These are phyloP conservation scores for Pythium diclinum DNA, from an alignment of 352 stramenopile genomes.

Conservation along the genomic window DNA sequence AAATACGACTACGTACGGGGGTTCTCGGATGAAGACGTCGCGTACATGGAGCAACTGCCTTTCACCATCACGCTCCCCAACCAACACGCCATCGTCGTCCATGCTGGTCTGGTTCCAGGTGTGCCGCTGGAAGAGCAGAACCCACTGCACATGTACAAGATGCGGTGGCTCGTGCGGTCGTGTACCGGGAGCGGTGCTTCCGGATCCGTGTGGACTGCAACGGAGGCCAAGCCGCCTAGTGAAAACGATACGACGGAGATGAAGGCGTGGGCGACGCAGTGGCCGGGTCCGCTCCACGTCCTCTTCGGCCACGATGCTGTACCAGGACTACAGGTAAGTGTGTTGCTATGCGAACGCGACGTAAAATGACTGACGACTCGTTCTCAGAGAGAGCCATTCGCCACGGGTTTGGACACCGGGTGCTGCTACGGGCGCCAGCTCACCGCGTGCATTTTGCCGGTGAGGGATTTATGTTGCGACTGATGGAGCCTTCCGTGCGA, in stretches of 20 bases:
- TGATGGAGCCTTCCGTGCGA: not conserved
- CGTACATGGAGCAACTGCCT: conserved; percentile 72
- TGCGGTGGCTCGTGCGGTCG: conserved; percentile 59
- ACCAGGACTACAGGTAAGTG: conserved; percentile 67
- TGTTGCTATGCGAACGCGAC: not conserved
- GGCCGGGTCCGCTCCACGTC: conserved; percentile 72
- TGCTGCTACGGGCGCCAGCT: conserved; percentile 88
- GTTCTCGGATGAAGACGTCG: conserved; percentile 54
- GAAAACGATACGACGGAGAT: conserved; percentile 30
- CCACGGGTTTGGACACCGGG: conserved; percentile 89
- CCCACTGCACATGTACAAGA: conserved; percentile 91
- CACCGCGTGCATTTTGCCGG: conserved; percentile 86
- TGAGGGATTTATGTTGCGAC: conserved; percentile 19
- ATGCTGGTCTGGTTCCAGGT: conserved; percentile 64
- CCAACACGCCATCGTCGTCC: conserved; percentile 62
- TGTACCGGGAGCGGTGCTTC: not conserved
- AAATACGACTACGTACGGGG: conserved; percentile 73
- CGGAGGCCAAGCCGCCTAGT: conserved; percentile 30
- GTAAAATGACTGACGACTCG: not conserved
- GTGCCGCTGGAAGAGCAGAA: conserved; percentile 79
- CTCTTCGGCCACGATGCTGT: conserved; percentile 92
- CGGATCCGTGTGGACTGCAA: conserved; percentile 22
- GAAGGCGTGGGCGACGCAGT: conserved; percentile 74
- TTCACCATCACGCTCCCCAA: conserved; percentile 67
- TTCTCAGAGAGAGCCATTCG: conserved; percentile 78